A percentile compares a stretch with the other conserved stretches of the same genome.
Conservation (phyloP, 2,329 filamentous ascomycete genomes). For the Phyllosticta capitalensis region DNA sequence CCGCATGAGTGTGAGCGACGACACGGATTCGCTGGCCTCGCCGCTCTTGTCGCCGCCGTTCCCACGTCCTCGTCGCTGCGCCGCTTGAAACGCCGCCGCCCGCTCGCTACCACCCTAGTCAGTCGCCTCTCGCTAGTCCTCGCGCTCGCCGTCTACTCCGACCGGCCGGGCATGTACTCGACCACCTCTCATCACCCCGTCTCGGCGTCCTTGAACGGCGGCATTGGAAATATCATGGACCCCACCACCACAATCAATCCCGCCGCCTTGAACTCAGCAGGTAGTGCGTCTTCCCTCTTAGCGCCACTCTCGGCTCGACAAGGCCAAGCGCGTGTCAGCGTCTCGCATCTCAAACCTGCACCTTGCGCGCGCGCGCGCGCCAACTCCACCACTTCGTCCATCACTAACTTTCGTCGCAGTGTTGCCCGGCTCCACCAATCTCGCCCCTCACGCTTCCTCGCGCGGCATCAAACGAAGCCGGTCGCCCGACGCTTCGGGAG, state of each 20-base stretch:
- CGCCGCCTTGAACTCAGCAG: conserved; percentile 28
- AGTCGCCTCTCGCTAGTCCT: neutral
- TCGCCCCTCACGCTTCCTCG: conserved; percentile 24
- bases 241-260: conserved; percentile 33
- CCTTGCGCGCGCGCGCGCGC: neutral
- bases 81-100: conserved; percentile 11
- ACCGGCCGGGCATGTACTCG: conserved; percentile 26
- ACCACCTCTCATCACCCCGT: conserved; percentile 27
- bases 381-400: neutral
- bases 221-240: conserved; percentile 32
- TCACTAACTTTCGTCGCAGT: conserved; percentile 12
- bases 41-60: neutral
- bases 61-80: conserved; percentile 4
- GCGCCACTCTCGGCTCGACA: conserved; percentile 4
- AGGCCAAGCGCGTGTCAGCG: conserved; percentile 5
- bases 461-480: conserved; percentile 33
- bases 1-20: neutral
- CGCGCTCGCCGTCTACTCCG: conserved; percentile 4
- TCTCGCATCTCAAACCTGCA: neutral
- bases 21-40: neutral
- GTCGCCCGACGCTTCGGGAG: conserved; percentile 29
- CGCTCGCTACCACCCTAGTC: neutral
- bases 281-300: conserved; percentile 18
- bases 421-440: conserved; percentile 21
- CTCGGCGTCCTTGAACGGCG: conserved; percentile 29